Evolutionary conservation across 257 asterid genomes (phyloP).

Genomic region (Scutellaria barbata): DNA sequence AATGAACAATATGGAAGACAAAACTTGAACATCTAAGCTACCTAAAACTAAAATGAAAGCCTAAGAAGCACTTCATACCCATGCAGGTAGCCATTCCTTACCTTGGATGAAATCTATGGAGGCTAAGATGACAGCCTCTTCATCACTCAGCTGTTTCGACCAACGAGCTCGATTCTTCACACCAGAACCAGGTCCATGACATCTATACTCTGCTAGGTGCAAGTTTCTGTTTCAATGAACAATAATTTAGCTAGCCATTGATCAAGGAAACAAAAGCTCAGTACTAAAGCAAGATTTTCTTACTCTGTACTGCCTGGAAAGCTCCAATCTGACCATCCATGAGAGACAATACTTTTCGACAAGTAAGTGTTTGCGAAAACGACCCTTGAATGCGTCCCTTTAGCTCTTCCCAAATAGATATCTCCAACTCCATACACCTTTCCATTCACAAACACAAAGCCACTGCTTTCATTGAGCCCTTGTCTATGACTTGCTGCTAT

Average conservation of each 20-base stretch:
- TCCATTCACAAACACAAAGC: constrained; percentile 74
- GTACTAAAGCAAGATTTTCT: constrained; percentile 23
- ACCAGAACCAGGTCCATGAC: constrained; percentile 76
- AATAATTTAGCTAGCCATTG: not conserved
- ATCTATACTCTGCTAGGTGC: constrained; percentile 69
- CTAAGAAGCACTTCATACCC: constrained; percentile 40
- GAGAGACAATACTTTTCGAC: constrained; percentile 59
- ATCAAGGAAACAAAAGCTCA: too few relatives aligned
- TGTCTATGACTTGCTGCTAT: constrained; percentile 71
- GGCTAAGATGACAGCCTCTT: constrained; percentile 56
- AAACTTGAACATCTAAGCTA: not conserved
- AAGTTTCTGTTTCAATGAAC: constrained; percentile 48
- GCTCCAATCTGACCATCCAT: constrained; percentile 81
- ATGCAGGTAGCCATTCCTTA: constrained; percentile 75
- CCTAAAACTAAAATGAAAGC: not conserved
- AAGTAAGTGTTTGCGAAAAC: constrained; percentile 73
- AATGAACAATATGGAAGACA: not conserved
- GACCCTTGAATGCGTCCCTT: constrained; percentile 69
- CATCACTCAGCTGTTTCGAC: constrained; percentile 69
- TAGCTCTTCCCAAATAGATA: constrained; percentile 73
- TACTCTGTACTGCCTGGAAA: constrained; percentile 57
- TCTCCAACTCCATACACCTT: constrained; percentile 65
- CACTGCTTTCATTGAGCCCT: constrained; percentile 58
- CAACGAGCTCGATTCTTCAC: constrained; percentile 57
- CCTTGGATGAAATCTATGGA: constrained; percentile 68